Percentiles rank a stretch among this genome's conserved stretches.
Conservation (phyloP, 768 basidiomycete species). For the Auricularia cornea region DNA sequence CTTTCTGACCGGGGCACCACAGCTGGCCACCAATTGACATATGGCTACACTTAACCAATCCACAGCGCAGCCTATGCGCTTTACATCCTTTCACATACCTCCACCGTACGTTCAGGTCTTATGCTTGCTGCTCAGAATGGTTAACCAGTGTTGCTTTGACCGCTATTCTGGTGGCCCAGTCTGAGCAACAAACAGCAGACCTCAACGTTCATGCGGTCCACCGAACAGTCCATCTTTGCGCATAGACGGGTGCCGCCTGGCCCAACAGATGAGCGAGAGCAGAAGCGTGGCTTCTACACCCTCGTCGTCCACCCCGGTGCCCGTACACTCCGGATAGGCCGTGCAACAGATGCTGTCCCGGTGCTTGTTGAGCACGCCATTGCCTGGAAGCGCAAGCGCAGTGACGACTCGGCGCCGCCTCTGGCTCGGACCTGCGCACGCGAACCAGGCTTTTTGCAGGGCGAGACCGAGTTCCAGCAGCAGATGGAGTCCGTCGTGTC, state of each 20-base stretch:
- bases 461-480: constrained; percentile 63
- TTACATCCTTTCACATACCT: constrained; percentile 75
- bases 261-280: constrained; percentile 29
- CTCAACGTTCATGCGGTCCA: constrained; percentile 69
- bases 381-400: constrained; percentile 41
- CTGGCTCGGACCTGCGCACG: neutral
- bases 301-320: constrained; percentile 78
- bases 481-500: constrained; percentile 60
- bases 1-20: too few relatives aligned
- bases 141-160: too few relatives aligned
- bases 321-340: constrained; percentile 62
- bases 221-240: constrained; percentile 65
- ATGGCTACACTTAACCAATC: neutral
- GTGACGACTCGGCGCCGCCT: neutral
- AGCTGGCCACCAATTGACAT: too few relatives aligned
- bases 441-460: neutral
- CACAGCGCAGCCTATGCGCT: constrained; percentile 64
- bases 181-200: constrained; percentile 75
- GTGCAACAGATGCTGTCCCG: constrained; percentile 72
- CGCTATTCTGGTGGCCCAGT: constrained; percentile 26
- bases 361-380: constrained; percentile 59
- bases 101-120: constrained; percentile 43
- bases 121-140: constrained; percentile 3
- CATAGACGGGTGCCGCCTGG: constrained; percentile 40
- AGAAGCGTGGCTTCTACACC: constrained; percentile 62